A percentile compares a stretch with the other conserved stretches of the same genome.
These are phyloP conservation scores for Evernia prunastri DNA, from an alignment of 495 filamentous ascomycete species.

Conservation along the genomic window DNA sequence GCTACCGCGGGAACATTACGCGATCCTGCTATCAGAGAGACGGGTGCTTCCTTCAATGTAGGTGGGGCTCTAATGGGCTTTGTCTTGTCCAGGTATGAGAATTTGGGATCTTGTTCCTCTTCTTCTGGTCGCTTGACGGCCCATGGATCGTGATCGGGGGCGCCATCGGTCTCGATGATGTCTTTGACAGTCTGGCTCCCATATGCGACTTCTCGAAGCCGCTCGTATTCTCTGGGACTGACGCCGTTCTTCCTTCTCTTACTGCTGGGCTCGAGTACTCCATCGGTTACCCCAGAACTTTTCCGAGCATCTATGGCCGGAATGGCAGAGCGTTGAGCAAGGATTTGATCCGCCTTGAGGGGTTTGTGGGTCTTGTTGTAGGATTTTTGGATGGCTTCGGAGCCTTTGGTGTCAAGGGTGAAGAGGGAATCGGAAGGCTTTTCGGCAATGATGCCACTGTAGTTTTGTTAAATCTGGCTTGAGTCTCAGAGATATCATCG, in stretches of 20 bases:
- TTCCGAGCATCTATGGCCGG: constrained; percentile 71
- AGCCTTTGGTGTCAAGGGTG: constrained; percentile 68
- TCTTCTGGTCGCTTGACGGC: constrained; percentile 39
- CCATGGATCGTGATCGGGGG: constrained; percentile 71
- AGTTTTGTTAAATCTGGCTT: constrained; percentile 18
- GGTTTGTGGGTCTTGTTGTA: constrained; percentile 61
- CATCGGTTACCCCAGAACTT: constrained; percentile 55
- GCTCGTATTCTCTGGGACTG: constrained; percentile 67
- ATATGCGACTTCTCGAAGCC: constrained; percentile 70
- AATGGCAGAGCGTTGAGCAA: constrained; percentile 73
- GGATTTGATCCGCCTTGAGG: constrained; percentile 84
- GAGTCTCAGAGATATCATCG: neutral
- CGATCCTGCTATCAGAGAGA: constrained; percentile 72
- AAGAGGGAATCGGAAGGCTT: constrained; percentile 76
- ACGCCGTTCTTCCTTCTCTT: constrained; percentile 76
- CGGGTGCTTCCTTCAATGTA: constrained; percentile 67
- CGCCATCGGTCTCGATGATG: constrained; percentile 48
- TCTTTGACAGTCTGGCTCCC: constrained; percentile 53
- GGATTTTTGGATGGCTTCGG: constrained; percentile 51
- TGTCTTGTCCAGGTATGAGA: constrained; percentile 55
- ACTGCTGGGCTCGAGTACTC: constrained; percentile 56
- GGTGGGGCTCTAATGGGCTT: constrained; percentile 64
- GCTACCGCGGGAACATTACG: constrained; percentile 71
- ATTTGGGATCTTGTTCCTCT: constrained; percentile 43
- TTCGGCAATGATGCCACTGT: constrained; percentile 75